These are phyloP conservation scores for Ascochyta clinopodiicola DNA, from an alignment of 2,329 filamentous ascomycete genomes.

Conservation along the genomic window DNA sequence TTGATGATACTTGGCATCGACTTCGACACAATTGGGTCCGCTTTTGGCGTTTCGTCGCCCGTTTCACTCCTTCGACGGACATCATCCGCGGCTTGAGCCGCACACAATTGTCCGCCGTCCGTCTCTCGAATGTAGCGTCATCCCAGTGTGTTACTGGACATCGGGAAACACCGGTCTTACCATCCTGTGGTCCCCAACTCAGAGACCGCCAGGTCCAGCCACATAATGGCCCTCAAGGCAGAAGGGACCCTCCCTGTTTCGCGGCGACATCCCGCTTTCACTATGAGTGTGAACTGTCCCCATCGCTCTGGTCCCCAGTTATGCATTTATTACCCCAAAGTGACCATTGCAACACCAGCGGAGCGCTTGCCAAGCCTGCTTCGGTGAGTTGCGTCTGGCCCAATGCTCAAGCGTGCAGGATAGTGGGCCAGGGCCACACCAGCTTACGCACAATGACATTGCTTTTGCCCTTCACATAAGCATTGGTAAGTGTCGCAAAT, in stretches of 20 bases:
- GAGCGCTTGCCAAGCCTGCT: constrained; percentile 5
- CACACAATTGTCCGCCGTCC: constrained; percentile 28
- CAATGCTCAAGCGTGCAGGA: background rate
- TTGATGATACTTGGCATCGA: constrained; percentile 42
- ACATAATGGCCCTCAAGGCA: constrained; percentile 6
- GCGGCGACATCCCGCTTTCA: constrained; percentile 10
- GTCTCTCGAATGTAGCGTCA: constrained; percentile 26
- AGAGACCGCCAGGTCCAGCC: constrained; percentile 6
- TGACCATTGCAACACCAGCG: constrained; percentile 4
- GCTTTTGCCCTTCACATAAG: constrained; percentile 6
- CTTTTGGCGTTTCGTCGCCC: constrained; percentile 42
- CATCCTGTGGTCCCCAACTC: constrained; percentile 15
- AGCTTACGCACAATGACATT: background rate
- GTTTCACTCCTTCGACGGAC: constrained; percentile 40
- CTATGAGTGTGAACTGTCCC: background rate
- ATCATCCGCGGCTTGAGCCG: constrained; percentile 34
- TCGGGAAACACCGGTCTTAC: constrained; percentile 25
- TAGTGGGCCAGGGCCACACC: background rate
- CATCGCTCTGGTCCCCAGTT: background rate
- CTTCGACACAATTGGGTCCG: constrained; percentile 38
- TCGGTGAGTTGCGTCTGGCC: constrained; percentile 10
- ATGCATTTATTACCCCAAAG: constrained; percentile 7
- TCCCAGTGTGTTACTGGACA: constrained; percentile 17
- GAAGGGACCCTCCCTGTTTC: constrained; percentile 19
- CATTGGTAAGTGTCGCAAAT: constrained; percentile 9